These are phyloP conservation scores for Backusella sp. DNA, from an alignment of 192 early-diverging fungal genomes.

Conservation along the genomic window DNA sequence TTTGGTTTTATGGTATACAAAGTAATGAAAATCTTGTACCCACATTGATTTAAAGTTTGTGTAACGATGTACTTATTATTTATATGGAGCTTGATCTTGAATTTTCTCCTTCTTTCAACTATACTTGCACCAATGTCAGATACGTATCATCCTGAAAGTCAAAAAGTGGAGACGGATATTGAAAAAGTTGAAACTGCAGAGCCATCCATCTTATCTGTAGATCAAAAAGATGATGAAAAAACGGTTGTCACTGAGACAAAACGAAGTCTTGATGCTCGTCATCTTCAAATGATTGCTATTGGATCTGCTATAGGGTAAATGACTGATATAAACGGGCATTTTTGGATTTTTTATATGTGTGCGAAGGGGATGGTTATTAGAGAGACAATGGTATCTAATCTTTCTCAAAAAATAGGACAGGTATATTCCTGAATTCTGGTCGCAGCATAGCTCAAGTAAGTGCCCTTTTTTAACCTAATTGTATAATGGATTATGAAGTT, in stretches of 20 bases:
- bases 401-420: slow-evolving; percentile 44
- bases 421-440: slow-evolving; percentile 72
- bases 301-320: slow-evolving; percentile 30
- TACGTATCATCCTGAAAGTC: background rate
- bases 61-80: no score
- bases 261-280: slow-evolving; percentile 22
- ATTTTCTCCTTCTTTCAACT: no score
- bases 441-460: slow-evolving; percentile 50
- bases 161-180: background rate
- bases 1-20: no score
- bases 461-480: background rate
- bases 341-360: no score
- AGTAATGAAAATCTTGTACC: no score
- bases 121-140: background rate
- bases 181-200: background rate
- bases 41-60: no score
- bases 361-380: background rate
- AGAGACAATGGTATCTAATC: background rate
- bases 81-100: no score
- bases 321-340: background rate
- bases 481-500: background rate
- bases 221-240: background rate
- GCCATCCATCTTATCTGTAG: background rate
- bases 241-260: background rate
- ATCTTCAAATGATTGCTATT: slow-evolving; percentile 35